Evolutionary conservation across 2,329 filamentous ascomycete species (phyloP).

Genomic region (Verticillium klebahnii): DNA sequence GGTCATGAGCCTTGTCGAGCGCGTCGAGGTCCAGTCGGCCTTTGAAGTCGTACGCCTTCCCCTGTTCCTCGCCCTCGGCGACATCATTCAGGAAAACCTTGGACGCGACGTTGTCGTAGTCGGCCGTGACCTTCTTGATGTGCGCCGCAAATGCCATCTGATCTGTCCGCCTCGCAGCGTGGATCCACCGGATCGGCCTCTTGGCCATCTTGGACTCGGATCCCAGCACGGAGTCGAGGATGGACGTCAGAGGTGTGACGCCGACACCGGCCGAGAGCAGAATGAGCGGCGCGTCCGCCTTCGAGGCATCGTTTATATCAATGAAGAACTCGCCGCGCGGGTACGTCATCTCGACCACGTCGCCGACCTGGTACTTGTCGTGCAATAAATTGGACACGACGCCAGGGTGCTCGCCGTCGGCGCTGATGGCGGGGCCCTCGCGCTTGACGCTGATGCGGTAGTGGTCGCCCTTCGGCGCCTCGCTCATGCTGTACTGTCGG

Average conservation of each 20-base stretch:
- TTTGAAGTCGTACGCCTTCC: conserved; percentile 53
- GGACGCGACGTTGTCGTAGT: conserved; percentile 41
- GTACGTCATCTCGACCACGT: conserved; percentile 49
- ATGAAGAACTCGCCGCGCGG: conserved; percentile 60
- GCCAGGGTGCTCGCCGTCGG: conserved; percentile 29
- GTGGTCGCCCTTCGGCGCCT: conserved; percentile 45
- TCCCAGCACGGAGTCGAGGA: conserved; percentile 50
- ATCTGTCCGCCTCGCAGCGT: conserved; percentile 48
- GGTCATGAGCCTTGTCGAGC: conserved; percentile 43
- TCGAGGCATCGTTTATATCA: conserved; percentile 35
- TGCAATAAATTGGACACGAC: conserved; percentile 51
- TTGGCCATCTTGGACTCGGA: conserved; percentile 16
- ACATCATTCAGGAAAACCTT: conserved; percentile 56
- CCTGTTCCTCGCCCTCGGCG: conserved; percentile 35
- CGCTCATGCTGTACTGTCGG: conserved; percentile 71
- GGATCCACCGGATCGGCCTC: conserved; percentile 57
- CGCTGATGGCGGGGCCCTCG: conserved; percentile 33
- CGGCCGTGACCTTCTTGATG: conserved; percentile 35
- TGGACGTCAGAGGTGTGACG: conserved; percentile 61
- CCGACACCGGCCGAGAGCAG: conserved; percentile 67
- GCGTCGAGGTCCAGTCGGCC: conserved; percentile 55
- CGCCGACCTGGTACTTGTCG: conserved; percentile 40
- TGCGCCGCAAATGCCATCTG: conserved; percentile 51
- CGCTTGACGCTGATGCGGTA: conserved; percentile 74
- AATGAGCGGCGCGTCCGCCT: conserved; percentile 49